Evolutionary conservation across 2,329 filamentous ascomycete species (phyloP), one percentile per base, ranked within the genome.

Genomic region (Talaromyces albobiverticillius): DNA sequence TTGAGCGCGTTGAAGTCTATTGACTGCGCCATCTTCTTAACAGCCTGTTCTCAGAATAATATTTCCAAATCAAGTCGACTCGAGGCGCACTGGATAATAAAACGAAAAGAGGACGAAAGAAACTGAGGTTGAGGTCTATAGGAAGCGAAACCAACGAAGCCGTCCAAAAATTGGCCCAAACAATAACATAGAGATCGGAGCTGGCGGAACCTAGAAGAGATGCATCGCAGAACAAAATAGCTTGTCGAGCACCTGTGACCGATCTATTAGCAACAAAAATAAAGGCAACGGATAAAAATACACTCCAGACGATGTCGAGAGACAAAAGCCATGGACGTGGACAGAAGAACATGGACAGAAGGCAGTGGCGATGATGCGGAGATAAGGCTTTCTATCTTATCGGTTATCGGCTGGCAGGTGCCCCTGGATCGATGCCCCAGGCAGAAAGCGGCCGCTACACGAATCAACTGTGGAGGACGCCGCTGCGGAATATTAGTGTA

Each of bases 1-100:
- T 90, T 88, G 60, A 99, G 79, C 66, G 87, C 79, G 66, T 79
- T 80, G 63, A 81, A 83, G 62, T 85, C 81, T 56, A 81, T 83
- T 32, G 85, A 82, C 65, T 87, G 87, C 70, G 89, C 85, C 85
- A 90, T 89, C 16, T 29, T 61, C 66, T 45, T 51, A 20, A 36
- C 20, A 47, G 9, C 38, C 11, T n/a, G 41, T 38, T 4, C 40
- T 4, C 8, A 43, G 13, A 46, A 3, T 22, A 25, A 7, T 18
- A 29, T 29, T 29, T 29, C 10, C 26, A 29, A 29, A 29, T 13
- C 34, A n/a, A 38, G 34, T 38, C 7, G 18, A n/a, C 8, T 16
- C 9, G n/a, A 20, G 16, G 16, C 9, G 6, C n/a, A 22, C n/a
- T 11, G 18, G 36, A 22, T 18, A 29, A 29, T 29, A 29, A 8